Evolutionary conservation across 306 rosid genomes (phyloP), one percentile per base, ranked within the genome.

Genomic region (Lotus japonicus): DNA sequence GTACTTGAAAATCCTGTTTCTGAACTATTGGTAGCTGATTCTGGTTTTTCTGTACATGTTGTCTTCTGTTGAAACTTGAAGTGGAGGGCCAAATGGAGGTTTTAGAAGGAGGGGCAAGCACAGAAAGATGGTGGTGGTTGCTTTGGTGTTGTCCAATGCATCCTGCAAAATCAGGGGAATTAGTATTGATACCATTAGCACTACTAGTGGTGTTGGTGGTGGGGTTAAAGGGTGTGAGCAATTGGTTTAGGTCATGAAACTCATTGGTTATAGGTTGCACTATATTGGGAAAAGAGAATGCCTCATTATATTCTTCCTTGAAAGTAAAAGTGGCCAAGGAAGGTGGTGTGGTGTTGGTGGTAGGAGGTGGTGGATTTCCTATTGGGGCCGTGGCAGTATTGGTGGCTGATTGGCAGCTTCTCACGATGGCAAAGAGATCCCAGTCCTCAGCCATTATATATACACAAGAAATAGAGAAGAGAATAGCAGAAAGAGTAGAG

Each of bases 371-470:
- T 41, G 82, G 66, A 52, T 14, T 63, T 63, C 44, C 17, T 28
- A 39, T 5, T 36, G 62, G 19, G 54, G 55, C 31, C 26, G 70
- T 6, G 58, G 55, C 31, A 26, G 69, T 8, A 7, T 64, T 51
- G 31, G 70, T 52, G 14, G 53, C 9, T 26, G 89, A 60, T 62
- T 77, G 85, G 73, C 87, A 88, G 49, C 97, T 74, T 46, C 92
- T 53, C 33, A 90, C 97, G 13, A 90, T 78, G 10, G 97, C 95
- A 48, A 70, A 53, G 21, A 90, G 88, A 86, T 88, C 97, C 97
- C 97, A 90, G 18, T 87, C 89, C 10, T 85, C 84, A 1, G 71
- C 84, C 87, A 83, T 85, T 58, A 1, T n/a, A 35, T 45, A 33
- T 10, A n/a, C 9, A 11, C 4, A 7, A 2, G 33, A 12, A 31